Base-by-base conservation (phyloP, 345 rosid genomes). In the Gynandropsis gynandra region DNA sequence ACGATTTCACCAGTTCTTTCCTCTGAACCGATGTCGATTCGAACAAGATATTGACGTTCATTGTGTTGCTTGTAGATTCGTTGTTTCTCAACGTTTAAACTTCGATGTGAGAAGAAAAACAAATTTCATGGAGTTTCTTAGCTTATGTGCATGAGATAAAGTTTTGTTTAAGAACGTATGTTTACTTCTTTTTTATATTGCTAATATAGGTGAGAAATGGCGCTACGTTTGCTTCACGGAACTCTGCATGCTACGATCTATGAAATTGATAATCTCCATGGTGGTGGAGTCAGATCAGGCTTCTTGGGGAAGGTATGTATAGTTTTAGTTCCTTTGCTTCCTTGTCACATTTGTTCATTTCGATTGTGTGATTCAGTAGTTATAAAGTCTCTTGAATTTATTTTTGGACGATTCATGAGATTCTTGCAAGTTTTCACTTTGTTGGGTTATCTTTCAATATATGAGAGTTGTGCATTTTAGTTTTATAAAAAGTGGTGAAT, bases 191-290 rank as follows among this genome's bases (percentile, higher is more conserved):
- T 13, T 3, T 47, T 44, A 34, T 8, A 34, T 52, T 7, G 9
- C 32, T 10, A 15, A 18, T 1, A 18, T 37, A 20, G 56, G 77
- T 72, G 61, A 60, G 38, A 59, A 73, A 90, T 92, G 98, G 87
- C 77, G 54, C 84, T 72, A 54, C 64, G 64, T 50, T 66, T 70
- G 59, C 57, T 92, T 16, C 96, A 92, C 45, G 98, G 98, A 27
- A 87, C 87, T 49, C 71, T 92, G 41, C 96, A 92, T 54, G 95
- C 63, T 9, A 87, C 98, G 60, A 66, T 87, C 84, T 92, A 84
- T 58, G 96, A 92, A 59, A 89, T 79, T 41, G 89, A 92, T 66
- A 47, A 39, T 38, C 82, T 92, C 64, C 70, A 72, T 19, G 14
- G 20, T 9, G 76, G 71, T 1, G 70, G 50, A 52, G 77, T 79